Conservation (phyloP, 371 early-diverging fungal species). For the Mucor velutinosus region DNA sequence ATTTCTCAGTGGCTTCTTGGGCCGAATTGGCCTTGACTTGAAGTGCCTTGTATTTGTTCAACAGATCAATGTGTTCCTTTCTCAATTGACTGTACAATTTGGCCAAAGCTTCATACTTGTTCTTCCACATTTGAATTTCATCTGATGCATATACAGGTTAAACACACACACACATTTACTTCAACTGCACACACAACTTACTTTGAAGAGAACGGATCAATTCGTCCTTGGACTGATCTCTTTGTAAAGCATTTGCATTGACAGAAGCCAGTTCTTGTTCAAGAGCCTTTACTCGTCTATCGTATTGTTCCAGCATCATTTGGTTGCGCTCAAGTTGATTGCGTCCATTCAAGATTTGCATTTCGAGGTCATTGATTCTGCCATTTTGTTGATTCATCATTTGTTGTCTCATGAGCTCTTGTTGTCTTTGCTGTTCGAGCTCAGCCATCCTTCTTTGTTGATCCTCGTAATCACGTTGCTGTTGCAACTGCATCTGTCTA, state of each 20-base stretch:
- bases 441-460: constrained; percentile 71
- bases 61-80: constrained; percentile 93
- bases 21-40: constrained; percentile 84
- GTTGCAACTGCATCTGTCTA: constrained; percentile 63
- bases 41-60: constrained; percentile 83
- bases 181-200: constrained; percentile 30
- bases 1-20: constrained; percentile 71
- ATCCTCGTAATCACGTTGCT: constrained; percentile 74
- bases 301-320: constrained; percentile 83
- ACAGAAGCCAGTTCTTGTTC: constrained; percentile 84
- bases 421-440: constrained; percentile 67
- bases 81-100: constrained; percentile 94
- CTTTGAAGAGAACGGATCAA: constrained; percentile 78
- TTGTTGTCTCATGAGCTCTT: constrained; percentile 73
- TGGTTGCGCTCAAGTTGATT: constrained; percentile 85
- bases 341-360: constrained; percentile 73
- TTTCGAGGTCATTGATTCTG: constrained; percentile 75
- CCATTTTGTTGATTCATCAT: constrained; percentile 77
- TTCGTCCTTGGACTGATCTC: constrained; percentile 75
- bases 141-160: constrained; percentile 30
- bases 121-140: constrained; percentile 84
- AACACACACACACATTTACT: no score
- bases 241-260: constrained; percentile 66
- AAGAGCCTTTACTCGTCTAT: constrained; percentile 71
- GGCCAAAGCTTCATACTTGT: constrained; percentile 91